Percentiles rank a stretch among this genome's conserved stretches.
These are phyloP conservation scores for Podaxis sp. DNA, from an alignment of 768 basidiomycete genomes.

Conservation along the genomic window DNA sequence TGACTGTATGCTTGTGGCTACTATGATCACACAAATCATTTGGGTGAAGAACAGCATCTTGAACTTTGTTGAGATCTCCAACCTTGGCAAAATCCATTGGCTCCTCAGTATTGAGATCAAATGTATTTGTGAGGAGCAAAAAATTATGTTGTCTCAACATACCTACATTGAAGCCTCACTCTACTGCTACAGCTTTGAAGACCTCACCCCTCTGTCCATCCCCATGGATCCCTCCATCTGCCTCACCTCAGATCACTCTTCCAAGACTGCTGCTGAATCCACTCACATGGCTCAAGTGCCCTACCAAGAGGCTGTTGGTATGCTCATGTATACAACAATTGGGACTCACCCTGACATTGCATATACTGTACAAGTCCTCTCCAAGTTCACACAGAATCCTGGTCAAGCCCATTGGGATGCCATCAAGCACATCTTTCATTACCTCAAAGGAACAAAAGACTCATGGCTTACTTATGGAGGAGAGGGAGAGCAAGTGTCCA, in stretches of 20 bases:
- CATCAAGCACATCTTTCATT: slow-evolving; percentile 36
- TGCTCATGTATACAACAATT: slow-evolving; percentile 10
- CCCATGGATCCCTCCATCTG: slow-evolving; percentile 27
- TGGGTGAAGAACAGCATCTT: no score
- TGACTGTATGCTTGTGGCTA: no score
- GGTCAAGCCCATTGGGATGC: slow-evolving; percentile 36
- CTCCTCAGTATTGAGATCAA: no score
- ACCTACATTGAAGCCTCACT: no score
- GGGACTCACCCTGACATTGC: background rate
- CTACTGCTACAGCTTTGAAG: no score
- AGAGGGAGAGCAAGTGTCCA: no score
- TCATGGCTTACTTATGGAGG: slow-evolving; percentile 8
- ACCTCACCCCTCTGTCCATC: no score
- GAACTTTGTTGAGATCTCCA: no score
- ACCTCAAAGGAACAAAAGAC: slow-evolving; percentile 29
- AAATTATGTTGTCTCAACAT: no score
- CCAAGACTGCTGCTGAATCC: background rate
- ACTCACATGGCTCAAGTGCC: background rate
- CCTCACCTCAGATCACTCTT: background rate
- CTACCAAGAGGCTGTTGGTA: slow-evolving; percentile 9
- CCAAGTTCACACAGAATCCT: slow-evolving; percentile 32
- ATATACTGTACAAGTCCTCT: slow-evolving; percentile 18
- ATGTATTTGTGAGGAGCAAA: no score
- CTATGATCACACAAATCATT: no score
- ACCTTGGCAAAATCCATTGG: no score